These are phyloP conservation scores for Russula compacta DNA, from an alignment of 768 basidiomycete genomes.

Conservation along the genomic window DNA sequence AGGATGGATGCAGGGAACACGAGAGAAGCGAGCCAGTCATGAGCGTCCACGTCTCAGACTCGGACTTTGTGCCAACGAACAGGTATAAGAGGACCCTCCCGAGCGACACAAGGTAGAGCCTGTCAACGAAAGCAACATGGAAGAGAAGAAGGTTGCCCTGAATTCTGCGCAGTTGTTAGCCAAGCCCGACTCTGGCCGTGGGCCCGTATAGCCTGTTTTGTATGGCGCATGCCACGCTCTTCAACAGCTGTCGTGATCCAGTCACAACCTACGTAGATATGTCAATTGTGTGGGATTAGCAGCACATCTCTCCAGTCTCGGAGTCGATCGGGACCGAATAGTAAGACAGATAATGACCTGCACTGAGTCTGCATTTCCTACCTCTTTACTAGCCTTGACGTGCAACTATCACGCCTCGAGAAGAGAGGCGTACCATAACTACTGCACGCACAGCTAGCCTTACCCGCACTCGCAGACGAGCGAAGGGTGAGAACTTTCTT, in stretches of 20 bases:
- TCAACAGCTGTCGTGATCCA: neutral
- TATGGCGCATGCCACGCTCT: neutral
- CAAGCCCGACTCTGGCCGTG: neutral
- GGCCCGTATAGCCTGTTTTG: neutral
- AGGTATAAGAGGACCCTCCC: neutral
- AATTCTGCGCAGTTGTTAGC: neutral
- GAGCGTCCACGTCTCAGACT: neutral
- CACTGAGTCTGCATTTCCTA: neutral
- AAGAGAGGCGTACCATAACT: neutral
- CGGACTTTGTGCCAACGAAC: neutral
- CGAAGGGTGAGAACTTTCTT: neutral
- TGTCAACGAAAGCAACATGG: neutral
- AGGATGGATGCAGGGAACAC: neutral
- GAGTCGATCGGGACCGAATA: neutral
- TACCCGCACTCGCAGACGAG: neutral
- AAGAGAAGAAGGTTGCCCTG: neutral
- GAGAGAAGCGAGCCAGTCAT: neutral
- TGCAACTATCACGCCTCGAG: too few relatives aligned
- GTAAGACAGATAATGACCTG: neutral
- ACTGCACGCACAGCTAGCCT: neutral
- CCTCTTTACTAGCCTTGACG: too few relatives aligned
- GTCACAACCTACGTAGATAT: neutral
- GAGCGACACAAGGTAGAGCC: neutral
- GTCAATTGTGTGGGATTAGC: neutral
- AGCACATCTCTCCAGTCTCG: neutral